phyloP scores from a whole-genome alignment of 768 basidiomycete genomes.

The Amanita rimosa region DNA sequence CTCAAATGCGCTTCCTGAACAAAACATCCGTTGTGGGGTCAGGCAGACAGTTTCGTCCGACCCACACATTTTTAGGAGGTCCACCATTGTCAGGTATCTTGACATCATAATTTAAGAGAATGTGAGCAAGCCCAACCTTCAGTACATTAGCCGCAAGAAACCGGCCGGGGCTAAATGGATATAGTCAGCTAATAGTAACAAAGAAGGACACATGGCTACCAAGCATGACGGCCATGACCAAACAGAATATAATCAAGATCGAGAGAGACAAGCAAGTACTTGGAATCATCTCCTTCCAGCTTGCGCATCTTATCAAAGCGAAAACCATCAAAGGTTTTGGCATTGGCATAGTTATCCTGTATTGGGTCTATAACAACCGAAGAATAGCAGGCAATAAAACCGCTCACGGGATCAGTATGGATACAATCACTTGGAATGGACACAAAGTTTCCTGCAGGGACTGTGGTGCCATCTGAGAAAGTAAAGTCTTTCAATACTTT shows the following conservation, averaged over 20 bases:
- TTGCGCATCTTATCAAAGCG: constrained; percentile 25
- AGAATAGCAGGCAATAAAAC: background rate
- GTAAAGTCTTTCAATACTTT: constrained; percentile 26
- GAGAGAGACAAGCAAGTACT: constrained; percentile 20
- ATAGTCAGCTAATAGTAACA: background rate
- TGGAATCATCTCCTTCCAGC: constrained; percentile 14
- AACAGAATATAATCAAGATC: constrained; percentile 21
- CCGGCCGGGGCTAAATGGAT: constrained; percentile 15
- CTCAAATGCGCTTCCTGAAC: constrained; percentile 17
- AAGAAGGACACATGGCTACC: constrained; percentile 1
- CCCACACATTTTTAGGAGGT: constrained; percentile 8
- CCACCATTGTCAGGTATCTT: constrained; percentile 15
- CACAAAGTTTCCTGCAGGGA: constrained; percentile 16
- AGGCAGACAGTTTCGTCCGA: constrained; percentile 13
- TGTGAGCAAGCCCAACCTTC: constrained; percentile 20
- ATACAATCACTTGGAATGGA: constrained; percentile 9
- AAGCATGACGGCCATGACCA: constrained; percentile 17
- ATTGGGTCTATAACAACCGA: background rate
- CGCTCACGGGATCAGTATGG: constrained; percentile 3
- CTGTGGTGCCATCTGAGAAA: constrained; percentile 16
- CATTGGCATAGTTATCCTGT: constrained; percentile 22
- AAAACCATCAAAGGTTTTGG: constrained; percentile 25
- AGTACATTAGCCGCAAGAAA: constrained; percentile 24
- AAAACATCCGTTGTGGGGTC: constrained; percentile 21
- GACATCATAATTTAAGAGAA: constrained; percentile 23